A percentile compares a stretch with the other conserved stretches of the same genome.
Conservation (phyloP, 2,329 filamentous ascomycete species). For the Cladosporium sphaerospermum region DNA sequence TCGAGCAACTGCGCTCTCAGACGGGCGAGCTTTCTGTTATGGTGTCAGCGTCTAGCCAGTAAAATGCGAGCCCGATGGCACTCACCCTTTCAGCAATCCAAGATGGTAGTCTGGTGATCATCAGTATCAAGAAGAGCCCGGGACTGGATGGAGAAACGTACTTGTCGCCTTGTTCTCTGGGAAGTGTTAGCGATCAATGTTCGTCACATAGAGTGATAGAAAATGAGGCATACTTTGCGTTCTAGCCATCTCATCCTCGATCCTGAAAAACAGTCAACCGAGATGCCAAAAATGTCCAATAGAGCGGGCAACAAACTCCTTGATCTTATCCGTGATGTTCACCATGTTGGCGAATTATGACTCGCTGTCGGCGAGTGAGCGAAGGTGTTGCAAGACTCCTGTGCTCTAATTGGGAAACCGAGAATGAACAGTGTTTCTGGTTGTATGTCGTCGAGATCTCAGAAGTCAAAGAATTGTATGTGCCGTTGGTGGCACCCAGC, state of each 20-base stretch:
- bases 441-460: too few relatives aligned
- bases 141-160: conserved; percentile 43
- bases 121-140: conserved; percentile 26
- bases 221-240: conserved; percentile 75
- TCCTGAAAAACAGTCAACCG: conserved; percentile 52
- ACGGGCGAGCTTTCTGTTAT: conserved; percentile 79
- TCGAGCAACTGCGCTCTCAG: conserved; percentile 91
- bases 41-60: conserved; percentile 16
- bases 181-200: conserved; percentile 28
- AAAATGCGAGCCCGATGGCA: not conserved
- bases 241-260: conserved; percentile 98
- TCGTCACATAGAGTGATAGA: conserved; percentile 3
- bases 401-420: too few relatives aligned
- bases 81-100: conserved; percentile 90
- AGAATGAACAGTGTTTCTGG: too few relatives aligned
- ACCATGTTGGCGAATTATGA: conserved; percentile 61
- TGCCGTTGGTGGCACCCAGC: too few relatives aligned
- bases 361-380: conserved; percentile 13
- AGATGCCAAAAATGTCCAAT: not conserved
- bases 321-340: conserved; percentile 99
- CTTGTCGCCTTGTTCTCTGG: conserved; percentile 98
- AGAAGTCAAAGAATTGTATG: too few relatives aligned
- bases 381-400: too few relatives aligned
- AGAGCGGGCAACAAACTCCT: conserved; percentile 64
- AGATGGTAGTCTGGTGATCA: conserved; percentile 80